These are phyloP conservation scores for Solanum phureja DNA, from an alignment of 257 asterid genomes.

Conservation along the genomic window DNA sequence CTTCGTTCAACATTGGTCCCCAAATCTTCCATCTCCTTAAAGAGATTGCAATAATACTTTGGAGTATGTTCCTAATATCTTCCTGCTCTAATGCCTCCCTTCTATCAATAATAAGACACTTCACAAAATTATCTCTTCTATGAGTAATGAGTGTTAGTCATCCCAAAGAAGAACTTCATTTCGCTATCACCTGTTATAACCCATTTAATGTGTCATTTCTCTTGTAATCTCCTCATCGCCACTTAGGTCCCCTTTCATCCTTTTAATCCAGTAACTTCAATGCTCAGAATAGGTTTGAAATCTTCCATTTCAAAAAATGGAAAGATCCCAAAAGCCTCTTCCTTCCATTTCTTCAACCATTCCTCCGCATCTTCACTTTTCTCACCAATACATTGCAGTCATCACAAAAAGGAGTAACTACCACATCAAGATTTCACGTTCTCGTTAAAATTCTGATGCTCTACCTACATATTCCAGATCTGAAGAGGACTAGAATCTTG, in stretches of 20 bases:
- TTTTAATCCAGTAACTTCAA: background rate
- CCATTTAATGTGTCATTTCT: background rate
- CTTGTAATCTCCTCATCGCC: background rate
- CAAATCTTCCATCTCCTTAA: background rate
- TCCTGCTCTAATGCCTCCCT: background rate
- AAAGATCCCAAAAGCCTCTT: background rate
- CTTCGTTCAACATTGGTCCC: background rate
- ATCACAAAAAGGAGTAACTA: background rate
- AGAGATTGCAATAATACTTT: background rate
- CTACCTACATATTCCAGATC: background rate
- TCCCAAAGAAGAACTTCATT: background rate
- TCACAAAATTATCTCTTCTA: background rate
- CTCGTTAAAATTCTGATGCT: background rate
- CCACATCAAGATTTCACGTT: background rate
- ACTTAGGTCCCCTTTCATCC: background rate
- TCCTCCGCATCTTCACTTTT: background rate
- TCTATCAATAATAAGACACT: background rate
- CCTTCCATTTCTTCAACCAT: background rate
- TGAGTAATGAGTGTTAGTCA: background rate
- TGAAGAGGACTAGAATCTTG: background rate
- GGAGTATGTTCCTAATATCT: background rate
- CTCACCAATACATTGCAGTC: background rate
- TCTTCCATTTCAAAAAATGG: background rate
- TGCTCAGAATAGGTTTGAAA: background rate
- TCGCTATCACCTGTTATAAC: background rate